Base-by-base conservation (phyloP, 148 eudicot genomes). In the Talinum fruticosum region DNA sequence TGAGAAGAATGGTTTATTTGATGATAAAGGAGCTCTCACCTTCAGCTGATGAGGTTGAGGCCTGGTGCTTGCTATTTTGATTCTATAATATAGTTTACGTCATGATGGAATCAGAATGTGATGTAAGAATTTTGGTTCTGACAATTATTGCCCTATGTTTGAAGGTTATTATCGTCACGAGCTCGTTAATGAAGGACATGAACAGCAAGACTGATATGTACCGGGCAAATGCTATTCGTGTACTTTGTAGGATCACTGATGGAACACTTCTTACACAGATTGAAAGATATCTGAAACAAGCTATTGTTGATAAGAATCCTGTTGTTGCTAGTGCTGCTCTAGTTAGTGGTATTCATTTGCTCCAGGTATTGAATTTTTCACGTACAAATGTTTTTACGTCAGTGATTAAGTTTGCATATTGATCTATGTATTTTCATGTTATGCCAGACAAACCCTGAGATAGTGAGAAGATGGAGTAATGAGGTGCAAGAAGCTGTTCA, bases 281-380 rank as follows among this genome's bases (percentile, higher is more conserved):
- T 23, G 98, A 94, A 87, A 94, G 98, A 80, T 95, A 93, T 87
- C 83, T 95, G 82, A 95, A 95, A 71, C 97, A 95, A 79, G 99
- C 99, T 51, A 89, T 92, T 69, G 97, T 92, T 76, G 99, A 95
- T 85, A 95, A 95, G 90, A 95, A 91, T 78, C 99, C 97, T 79
- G 97, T 92, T 75, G 97, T 95, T 87, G 89, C 97, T 37, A 95
- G 99, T 93, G 99, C 99, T 64, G 99, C 97, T 66, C 91, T 95
- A 80, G 96, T 95, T 77, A 92, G 99, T 75, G 97, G 97, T 7
- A 92, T 89, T 73, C 97, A 91, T 87, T 84, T 94, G 89, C 92
- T 94, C 75, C 98, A 94, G 98, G 98, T 94, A 78, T 66, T 75
- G 70, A 32, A 13, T 15, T n/a, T 32, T 13, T 62, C 68, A 49